phyloP scores from a whole-genome alignment of 2,329 filamentous ascomycete genomes.

The Fonsecaea erecta region DNA sequence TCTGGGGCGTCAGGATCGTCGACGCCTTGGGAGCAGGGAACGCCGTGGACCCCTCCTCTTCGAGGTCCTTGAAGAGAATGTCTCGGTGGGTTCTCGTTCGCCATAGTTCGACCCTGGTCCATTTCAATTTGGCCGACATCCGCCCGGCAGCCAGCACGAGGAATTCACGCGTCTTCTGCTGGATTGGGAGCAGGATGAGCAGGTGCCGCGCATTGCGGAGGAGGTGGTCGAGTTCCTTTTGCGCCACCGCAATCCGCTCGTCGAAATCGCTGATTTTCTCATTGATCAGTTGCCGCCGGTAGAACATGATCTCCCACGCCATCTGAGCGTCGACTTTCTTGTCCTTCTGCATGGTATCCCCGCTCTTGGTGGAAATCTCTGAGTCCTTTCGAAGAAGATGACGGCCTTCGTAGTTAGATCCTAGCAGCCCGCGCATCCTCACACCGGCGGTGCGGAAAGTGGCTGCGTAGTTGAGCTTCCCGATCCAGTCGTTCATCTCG shows the following conservation, averaged over 20 bases:
- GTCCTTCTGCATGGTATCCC: constrained; percentile 57
- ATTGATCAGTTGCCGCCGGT: constrained; percentile 79
- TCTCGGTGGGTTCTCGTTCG: constrained; percentile 87
- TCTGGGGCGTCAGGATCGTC: constrained; percentile 32
- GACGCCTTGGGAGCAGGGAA: constrained; percentile 36
- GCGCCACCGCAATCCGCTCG: constrained; percentile 71
- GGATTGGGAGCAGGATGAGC: constrained; percentile 84
- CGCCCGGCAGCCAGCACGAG: constrained; percentile 82
- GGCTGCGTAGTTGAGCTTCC: constrained; percentile 93
- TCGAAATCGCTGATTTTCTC: constrained; percentile 83
- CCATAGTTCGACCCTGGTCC: constrained; percentile 94
- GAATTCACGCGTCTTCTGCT: constrained; percentile 85
- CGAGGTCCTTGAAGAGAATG: constrained; percentile 81
- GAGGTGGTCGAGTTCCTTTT: constrained; percentile 80
- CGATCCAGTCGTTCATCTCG: constrained; percentile 96
- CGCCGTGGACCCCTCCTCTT: constrained; percentile 65
- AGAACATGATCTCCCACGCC: constrained; percentile 81
- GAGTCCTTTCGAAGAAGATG: constrained; percentile 69
- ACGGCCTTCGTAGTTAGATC: constrained; percentile 83
- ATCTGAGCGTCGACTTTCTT: constrained; percentile 68
- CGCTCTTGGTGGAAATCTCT: constrained; percentile 59
- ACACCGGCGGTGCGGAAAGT: constrained; percentile 92
- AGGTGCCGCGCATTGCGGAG: constrained; percentile 89
- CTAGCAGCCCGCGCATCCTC: constrained; percentile 83
- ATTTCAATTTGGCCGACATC: constrained; percentile 86